Base-by-base conservation (phyloP, 441 rosid genomes). In the Euphorbia corollata region DNA sequence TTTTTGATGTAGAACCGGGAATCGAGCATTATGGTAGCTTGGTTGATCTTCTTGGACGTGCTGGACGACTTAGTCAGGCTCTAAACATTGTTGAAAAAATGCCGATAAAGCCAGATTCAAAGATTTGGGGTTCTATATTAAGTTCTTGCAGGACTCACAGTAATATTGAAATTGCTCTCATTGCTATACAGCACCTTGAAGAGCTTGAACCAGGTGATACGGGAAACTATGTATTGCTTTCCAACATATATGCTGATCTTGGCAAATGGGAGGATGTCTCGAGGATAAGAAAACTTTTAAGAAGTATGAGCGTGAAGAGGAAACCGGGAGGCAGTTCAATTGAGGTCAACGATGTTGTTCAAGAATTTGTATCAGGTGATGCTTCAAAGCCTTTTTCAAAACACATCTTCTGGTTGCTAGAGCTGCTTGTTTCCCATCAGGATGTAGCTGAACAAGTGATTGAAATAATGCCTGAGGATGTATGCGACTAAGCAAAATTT, bases 11-110 rank as follows among this genome's bases (percentile, higher is more conserved):
- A 51, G 82, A 81, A 32, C 88, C 86, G 0, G 78, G 69, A 69
- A 70, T 83, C 0, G 86, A 80, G 70, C 90, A 87, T 65, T 87
- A 78, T 7, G 86, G 89, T n/a, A 79, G 82, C 66, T 50, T 86
- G 69, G 71, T 81, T 45, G 85, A 88, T 73, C 69, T 85, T 68
- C 78, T 85, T 6, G 90, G 85, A 6, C 83, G 87, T 61, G 81
- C 83, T 0, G 85, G 88, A 9, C 50, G 63, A 30, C 78, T 84
- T 1, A 57, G 15, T 20, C 75, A 69, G 59, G 88, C 84, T 50
- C 70, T 86, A 8, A 77, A 78, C 5, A 53, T 77, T 23, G 43
- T 75, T n/a, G 50, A 68, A 63, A 75, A 73, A 34, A 86, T 84
- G 86, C 85, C 86, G 2, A 38, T 81, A 78, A 71, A 75, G 39